Base-by-base conservation (phyloP, 2,329 filamentous ascomycete species). In the Fusarium transvaalense region DNA sequence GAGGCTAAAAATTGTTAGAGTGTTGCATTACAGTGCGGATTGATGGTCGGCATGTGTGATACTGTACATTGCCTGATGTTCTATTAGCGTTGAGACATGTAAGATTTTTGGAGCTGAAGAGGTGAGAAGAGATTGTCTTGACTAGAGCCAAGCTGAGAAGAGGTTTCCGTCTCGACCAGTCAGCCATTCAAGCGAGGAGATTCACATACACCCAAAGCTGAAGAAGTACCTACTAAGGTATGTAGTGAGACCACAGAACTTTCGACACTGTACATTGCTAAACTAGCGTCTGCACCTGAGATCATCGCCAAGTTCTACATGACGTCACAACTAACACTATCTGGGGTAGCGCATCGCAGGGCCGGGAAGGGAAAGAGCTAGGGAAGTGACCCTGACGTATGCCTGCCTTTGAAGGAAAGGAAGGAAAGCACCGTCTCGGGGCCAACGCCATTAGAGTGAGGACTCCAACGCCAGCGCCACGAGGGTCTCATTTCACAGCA, bases 241-340 rank as follows among this genome's bases (percentile, higher is more conserved):
- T n/a, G 46, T 43, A 29, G 25, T 27, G 29, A 46, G 51, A 58
- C 35, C 32, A 41, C 19, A 10, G 7, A 1, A 27, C 27, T 17
- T 38, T 39, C 21, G 10, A 35, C 50, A 71, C 67, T 55, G 63
- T 68, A 23, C 27, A 34, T 25, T 15, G 14, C 47, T 25, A 23
- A 56, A 45, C 19, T 71, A 74, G 70, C 54, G 59, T 42, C 54
- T 61, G 45, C 52, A 38, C 39, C 62, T 69, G 56, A 69, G 71
- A 72, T 73, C 72, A 74, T 74, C 69, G 60, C 53, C 61, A 55
- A 55, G 48, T 56, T 35, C 21, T 13, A 32, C 37, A 65, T 74
- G 72, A 74, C 71, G 72, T 74, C 72, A 74, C 46, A 64, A 5
- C 64, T 39, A 60, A 31, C 65, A 61, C 61, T 58, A 63, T 71